phyloP scores from a whole-genome alignment of 2,329 filamentous ascomycete genomes.

The Aureobasidium zeae region DNA sequence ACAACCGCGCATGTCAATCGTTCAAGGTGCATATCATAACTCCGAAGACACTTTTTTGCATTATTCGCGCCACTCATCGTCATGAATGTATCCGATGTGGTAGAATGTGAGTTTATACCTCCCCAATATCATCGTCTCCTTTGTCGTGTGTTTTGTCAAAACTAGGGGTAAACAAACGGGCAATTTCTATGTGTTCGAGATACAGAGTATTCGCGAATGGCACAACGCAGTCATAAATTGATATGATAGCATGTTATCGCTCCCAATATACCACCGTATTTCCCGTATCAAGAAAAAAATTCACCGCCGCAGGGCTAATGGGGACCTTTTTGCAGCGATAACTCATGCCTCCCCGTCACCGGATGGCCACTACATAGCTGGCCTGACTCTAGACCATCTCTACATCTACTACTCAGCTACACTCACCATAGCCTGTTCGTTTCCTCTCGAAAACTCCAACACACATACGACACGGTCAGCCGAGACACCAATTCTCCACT shows the following conservation, averaged over 20 bases:
- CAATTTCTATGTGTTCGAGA: neutral
- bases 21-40: neutral
- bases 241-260: too few relatives aligned
- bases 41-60: too few relatives aligned
- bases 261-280: too few relatives aligned
- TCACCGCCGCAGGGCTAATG: neutral
- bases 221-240: too few relatives aligned
- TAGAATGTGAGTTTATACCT: conserved; percentile 3
- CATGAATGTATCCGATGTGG: neutral
- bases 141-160: too few relatives aligned
- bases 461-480: conserved; percentile 18
- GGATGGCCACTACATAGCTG: conserved; percentile 32
- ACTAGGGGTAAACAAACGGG: neutral
- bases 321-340: conserved; percentile 16
- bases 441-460: conserved; percentile 17
- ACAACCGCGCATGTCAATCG: neutral
- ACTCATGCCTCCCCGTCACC: conserved; percentile 31
- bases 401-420: conserved; percentile 32
- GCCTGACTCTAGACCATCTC: conserved; percentile 30
- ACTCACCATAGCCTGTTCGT: conserved; percentile 28
- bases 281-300: neutral
- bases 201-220: too few relatives aligned
- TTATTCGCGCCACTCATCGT: too few relatives aligned
- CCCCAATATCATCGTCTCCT: too few relatives aligned
- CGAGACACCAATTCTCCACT: conserved; percentile 24